phyloP scores from a whole-genome alignment of 208 protist genomes.

The Acanthamoeba healyi region DNA sequence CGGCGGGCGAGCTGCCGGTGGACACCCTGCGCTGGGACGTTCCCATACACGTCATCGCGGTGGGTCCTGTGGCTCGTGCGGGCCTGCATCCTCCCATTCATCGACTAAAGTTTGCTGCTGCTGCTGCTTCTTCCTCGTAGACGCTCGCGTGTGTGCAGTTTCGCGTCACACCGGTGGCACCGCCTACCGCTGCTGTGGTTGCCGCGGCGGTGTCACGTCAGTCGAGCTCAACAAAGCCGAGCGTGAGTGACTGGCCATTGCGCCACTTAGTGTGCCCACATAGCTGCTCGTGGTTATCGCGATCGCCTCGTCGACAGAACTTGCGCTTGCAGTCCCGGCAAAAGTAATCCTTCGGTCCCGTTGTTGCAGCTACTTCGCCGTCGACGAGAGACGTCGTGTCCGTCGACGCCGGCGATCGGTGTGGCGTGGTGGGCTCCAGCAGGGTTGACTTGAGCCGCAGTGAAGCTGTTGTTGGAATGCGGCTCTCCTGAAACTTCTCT shows the following conservation, averaged over 20 bases:
- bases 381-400: conserved; percentile 1
- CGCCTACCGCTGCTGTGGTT: no score
- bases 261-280: conserved; percentile 70
- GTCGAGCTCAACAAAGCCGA: conserved; percentile 14
- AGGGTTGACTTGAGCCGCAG: neutral
- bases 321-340: conserved; percentile 54
- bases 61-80: neutral
- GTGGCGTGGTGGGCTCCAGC: neutral
- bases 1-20: neutral
- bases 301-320: conserved; percentile 55
- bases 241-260: neutral
- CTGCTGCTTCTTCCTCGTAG: no score
- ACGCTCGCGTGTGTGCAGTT: no score
- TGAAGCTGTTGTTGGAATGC: neutral
- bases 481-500: neutral
- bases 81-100: neutral
- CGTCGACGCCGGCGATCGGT: neutral
- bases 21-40: conserved; percentile 35
- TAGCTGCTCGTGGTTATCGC: conserved; percentile 64
- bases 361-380: neutral
- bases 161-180: no score
- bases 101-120: conserved; percentile 2
- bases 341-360: conserved; percentile 17
- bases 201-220: no score
- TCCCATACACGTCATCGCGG: neutral